These are phyloP conservation scores for Sporisorium graminicola DNA, from an alignment of 1,284 basidiomycete species.

Conservation along the genomic window DNA sequence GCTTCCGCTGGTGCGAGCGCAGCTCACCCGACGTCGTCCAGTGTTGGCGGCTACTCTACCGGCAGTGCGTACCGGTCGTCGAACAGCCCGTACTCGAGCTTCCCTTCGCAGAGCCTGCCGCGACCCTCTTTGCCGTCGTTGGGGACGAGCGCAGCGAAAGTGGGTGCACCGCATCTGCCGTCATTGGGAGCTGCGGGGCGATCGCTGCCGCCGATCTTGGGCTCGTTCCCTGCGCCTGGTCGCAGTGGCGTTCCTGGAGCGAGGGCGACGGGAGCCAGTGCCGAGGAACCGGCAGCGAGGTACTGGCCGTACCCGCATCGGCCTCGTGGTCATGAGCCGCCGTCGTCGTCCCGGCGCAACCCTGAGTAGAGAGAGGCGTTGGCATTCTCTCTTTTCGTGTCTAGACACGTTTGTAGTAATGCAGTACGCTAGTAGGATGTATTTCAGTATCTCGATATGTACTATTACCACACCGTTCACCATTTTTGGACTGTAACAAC, in stretches of 20 bases:
- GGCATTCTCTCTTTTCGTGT: too few relatives aligned
- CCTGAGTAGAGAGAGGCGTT: slow-evolving; percentile 21
- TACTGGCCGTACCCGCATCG: slow-evolving; percentile 46
- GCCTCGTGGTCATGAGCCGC: slow-evolving; percentile 27
- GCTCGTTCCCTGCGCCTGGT: slow-evolving; percentile 36
- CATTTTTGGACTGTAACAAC: slow-evolving; percentile 1
- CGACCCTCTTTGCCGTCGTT: slow-evolving; percentile 42
- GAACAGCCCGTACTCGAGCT: slow-evolving; percentile 41
- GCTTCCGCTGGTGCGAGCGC: slow-evolving; percentile 12
- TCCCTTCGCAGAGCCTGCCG: slow-evolving; percentile 47
- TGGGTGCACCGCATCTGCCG: slow-evolving; percentile 39
- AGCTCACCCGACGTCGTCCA: slow-evolving; percentile 1
- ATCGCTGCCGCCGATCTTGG: slow-evolving; percentile 48
- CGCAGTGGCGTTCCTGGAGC: slow-evolving; percentile 16
- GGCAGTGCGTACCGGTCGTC: slow-evolving; percentile 45
- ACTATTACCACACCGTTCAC: background rate
- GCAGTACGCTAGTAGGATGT: background rate
- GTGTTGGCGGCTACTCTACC: slow-evolving; percentile 25
- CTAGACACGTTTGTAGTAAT: slow-evolving; percentile 1
- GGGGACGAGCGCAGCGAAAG: slow-evolving; percentile 22
- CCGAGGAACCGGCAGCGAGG: slow-evolving; percentile 24
- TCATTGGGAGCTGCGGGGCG: slow-evolving; percentile 34
- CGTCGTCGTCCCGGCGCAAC: slow-evolving; percentile 9
- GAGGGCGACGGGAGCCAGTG: slow-evolving; percentile 13
- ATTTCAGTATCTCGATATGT: background rate